These are phyloP conservation scores for Pseudozyma flocculosa DNA, from an alignment of 1,284 basidiomycete species.

Conservation along the genomic window DNA sequence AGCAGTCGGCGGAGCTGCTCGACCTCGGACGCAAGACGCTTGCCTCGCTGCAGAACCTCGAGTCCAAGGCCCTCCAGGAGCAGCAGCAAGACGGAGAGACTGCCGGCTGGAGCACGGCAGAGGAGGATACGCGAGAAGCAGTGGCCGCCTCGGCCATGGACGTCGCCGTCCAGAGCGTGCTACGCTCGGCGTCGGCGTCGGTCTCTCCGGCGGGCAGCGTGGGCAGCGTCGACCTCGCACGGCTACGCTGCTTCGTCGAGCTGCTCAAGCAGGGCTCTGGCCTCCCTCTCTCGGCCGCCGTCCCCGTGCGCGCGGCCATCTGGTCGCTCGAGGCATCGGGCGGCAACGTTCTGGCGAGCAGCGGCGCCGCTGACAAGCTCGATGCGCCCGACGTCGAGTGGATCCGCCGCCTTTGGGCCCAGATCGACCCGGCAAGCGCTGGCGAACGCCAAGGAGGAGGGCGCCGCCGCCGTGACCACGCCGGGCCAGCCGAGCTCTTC, in stretches of 20 bases:
- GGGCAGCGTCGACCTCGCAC: neutral
- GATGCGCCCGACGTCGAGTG: constrained; percentile 15
- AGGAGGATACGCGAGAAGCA: constrained; percentile 8
- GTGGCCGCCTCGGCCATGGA: neutral
- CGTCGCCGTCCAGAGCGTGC: neutral
- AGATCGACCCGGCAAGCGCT: constrained; percentile 1
- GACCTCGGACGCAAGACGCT: constrained; percentile 7
- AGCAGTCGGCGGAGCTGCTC: neutral
- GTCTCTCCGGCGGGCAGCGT: neutral
- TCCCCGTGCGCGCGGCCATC: constrained; percentile 14
- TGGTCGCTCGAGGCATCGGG: constrained; percentile 15
- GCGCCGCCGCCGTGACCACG: neutral
- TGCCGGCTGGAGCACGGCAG: neutral
- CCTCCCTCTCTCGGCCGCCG: constrained; percentile 7
- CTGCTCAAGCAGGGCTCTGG: constrained; percentile 10
- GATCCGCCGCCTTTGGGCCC: constrained; percentile 22
- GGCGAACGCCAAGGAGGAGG: too few relatives aligned
- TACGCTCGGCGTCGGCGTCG: neutral
- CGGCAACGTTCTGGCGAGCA: neutral
- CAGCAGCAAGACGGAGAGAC: neutral
- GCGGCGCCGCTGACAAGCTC: constrained; percentile 2
- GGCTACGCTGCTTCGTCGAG: constrained; percentile 13
- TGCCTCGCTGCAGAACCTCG: constrained; percentile 1
- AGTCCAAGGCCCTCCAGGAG: neutral
- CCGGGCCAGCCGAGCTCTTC: constrained; percentile 24